A percentile compares a stretch with the other conserved stretches of the same genome.
Evolutionary conservation across 192 early-diverging fungal genomes (phyloP).

Genomic region (Coemansia erecta): DNA sequence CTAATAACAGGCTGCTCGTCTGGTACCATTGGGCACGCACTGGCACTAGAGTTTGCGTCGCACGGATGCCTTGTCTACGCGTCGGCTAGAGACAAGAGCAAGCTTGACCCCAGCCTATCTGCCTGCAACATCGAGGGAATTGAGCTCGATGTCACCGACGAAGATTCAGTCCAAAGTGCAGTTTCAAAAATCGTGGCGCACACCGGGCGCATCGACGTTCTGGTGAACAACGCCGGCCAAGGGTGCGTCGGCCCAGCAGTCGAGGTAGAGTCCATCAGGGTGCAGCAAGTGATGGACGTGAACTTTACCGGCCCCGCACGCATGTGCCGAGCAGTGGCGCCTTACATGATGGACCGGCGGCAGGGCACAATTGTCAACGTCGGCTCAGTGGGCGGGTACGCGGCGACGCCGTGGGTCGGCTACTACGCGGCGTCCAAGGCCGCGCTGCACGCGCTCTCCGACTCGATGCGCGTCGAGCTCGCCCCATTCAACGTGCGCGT

Average conservation of each 20-base stretch:
- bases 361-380: constrained; percentile 64
- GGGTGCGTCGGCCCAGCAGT: constrained; percentile 52
- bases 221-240: constrained; percentile 73
- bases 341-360: constrained; percentile 55
- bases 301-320: constrained; percentile 61
- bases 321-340: constrained; percentile 55
- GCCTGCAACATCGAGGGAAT: neutral
- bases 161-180: constrained; percentile 13
- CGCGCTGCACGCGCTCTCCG: constrained; percentile 62
- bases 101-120: neutral
- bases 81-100: constrained; percentile 12
- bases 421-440: constrained; percentile 63
- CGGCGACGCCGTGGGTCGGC: constrained; percentile 61
- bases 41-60: constrained; percentile 34
- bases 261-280: constrained; percentile 37
- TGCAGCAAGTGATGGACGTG: constrained; percentile 57
- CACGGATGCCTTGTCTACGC: constrained; percentile 43
- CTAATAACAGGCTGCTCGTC: constrained; percentile 70
- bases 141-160: constrained; percentile 31
- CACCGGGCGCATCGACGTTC: constrained; percentile 54
- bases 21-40: constrained; percentile 62
- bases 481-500: constrained; percentile 61
- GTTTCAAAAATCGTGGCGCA: constrained; percentile 12
- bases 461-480: constrained; percentile 64
- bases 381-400: constrained; percentile 66